Percentiles rank a stretch among this genome's conserved stretches.
Conservation (phyloP, 108 stramenopile species). For the Parietichytrium sp. region DNA sequence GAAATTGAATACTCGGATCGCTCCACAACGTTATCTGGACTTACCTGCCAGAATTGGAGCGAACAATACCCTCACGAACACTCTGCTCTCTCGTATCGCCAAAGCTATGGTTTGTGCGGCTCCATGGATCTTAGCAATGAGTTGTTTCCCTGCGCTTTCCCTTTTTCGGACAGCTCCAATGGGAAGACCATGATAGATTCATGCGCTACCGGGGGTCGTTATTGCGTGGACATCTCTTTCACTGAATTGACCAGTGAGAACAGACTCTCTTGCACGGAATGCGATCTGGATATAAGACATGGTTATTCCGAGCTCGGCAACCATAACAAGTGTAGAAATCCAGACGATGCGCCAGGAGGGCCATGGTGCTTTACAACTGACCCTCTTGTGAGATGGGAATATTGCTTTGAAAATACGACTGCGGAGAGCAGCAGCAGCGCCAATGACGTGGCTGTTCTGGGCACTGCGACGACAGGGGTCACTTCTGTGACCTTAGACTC, state of each 20-base stretch:
- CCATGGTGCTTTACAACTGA: constrained; percentile 9
- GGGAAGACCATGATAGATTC: not conserved
- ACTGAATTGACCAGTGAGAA: not conserved
- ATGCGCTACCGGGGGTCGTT: not conserved
- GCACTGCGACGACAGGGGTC: not conserved
- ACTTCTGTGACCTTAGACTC: not conserved
- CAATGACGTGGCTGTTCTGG: not conserved
- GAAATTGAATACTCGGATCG: not conserved
- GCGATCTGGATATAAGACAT: not conserved
- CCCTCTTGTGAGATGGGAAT: constrained; percentile 2
- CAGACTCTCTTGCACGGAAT: not conserved
- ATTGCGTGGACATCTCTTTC: not conserved
- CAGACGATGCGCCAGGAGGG: not conserved
- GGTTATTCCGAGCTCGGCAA: not conserved
- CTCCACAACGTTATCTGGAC: not conserved
- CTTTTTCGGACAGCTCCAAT: not conserved
- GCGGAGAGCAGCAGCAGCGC: not conserved
- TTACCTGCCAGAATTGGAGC: not conserved
- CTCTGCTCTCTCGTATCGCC: not conserved
- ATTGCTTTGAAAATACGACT: constrained; percentile 3
- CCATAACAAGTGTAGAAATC: constrained; percentile 25
- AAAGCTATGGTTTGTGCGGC: not conserved
- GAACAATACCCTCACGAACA: not conserved
- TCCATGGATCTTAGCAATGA: not conserved
- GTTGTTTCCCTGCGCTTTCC: not conserved